These are phyloP conservation scores for Citrus maxima DNA, from an alignment of 345 rosid genomes.

Conservation along the genomic window DNA sequence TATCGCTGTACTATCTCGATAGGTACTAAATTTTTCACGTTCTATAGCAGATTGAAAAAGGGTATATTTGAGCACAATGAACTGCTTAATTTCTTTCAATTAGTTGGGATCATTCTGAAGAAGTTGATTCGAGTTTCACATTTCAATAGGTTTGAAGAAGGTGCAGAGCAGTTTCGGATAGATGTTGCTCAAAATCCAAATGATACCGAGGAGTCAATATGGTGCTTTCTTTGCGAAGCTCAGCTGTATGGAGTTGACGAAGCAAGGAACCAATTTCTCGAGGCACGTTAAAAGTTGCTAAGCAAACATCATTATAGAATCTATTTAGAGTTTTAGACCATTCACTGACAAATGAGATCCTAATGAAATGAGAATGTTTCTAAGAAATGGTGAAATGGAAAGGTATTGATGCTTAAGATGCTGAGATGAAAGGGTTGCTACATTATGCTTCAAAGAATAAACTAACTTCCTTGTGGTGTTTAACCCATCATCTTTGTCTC, in stretches of 20 bases:
- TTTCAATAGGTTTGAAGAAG: slow-evolving; percentile 69
- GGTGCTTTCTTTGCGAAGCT: slow-evolving; percentile 93
- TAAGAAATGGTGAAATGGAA: not conserved
- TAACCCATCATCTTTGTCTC: not conserved
- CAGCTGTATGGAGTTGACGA: slow-evolving; percentile 54
- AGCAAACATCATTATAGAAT: not conserved
- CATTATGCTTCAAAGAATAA: not conserved
- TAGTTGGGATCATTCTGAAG: not conserved
- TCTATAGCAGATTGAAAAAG: not conserved
- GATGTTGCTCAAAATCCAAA: slow-evolving; percentile 92
- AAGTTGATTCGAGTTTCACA: slow-evolving; percentile 5
- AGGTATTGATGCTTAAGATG: not conserved
- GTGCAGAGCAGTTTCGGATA: slow-evolving; percentile 82
- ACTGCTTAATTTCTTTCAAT: not conserved
- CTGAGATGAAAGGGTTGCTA: not conserved
- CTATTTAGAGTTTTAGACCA: not conserved
- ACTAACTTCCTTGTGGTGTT: not conserved
- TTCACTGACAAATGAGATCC: not conserved
- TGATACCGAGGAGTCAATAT: slow-evolving; percentile 91
- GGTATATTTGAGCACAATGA: not conserved
- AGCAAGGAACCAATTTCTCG: slow-evolving; percentile 63
- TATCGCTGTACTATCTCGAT: slow-evolving; percentile 54
- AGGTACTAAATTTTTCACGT: slow-evolving; percentile 28
- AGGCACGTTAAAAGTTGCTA: slow-evolving; percentile 33
- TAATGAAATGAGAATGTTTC: not conserved